Conservation (phyloP, 2,329 filamentous ascomycete species). For the Periconia macrospinosa region DNA sequence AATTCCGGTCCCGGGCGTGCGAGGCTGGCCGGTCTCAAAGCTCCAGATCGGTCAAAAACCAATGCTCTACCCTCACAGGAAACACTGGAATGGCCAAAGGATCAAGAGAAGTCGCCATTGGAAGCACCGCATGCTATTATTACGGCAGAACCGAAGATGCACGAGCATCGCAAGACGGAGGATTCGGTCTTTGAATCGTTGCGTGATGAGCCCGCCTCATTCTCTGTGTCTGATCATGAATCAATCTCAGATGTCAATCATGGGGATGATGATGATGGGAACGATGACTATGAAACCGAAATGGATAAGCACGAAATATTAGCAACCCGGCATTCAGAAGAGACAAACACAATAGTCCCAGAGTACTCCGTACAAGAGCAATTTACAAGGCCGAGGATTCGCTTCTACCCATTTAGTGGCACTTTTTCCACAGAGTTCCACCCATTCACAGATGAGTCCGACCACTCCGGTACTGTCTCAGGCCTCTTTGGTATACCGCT, state of each 20-base stretch:
- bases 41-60: background rate
- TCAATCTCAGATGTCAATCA: background rate
- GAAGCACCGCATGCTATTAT: background rate
- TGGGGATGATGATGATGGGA: background rate
- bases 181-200: no score
- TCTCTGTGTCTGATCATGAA: background rate
- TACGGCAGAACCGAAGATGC: no score
- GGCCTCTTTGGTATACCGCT: no score
- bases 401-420: constrained; percentile 45
- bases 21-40: constrained; percentile 1
- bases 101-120: background rate
- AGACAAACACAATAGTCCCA: background rate
- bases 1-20: background rate
- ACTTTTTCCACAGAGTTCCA: constrained; percentile 51
- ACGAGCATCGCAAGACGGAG: no score
- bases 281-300: background rate
- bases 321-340: background rate
- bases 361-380: background rate
- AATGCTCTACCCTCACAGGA: background rate
- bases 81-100: background rate
- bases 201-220: background rate
- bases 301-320: background rate
- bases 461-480: no score
- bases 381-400: constrained; percentile 22
- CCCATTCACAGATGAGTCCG: background rate